A percentile compares a stretch with the other conserved stretches of the same genome.
Evolutionary conservation across 805 yeast genomes (phyloP).

Genomic region (Nakazawaea sp.): DNA sequence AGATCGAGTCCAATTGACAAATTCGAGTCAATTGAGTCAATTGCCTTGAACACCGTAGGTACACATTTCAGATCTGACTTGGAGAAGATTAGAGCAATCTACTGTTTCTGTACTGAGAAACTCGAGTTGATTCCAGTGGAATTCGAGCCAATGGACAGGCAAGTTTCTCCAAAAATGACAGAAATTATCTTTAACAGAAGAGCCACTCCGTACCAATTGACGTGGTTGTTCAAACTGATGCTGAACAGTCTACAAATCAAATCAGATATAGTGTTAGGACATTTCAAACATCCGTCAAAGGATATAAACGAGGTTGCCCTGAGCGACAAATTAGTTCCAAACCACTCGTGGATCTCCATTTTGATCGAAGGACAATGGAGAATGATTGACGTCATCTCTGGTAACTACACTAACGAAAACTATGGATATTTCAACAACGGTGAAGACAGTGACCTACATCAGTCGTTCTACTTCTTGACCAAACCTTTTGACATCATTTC

Average conservation of each 20-base stretch:
- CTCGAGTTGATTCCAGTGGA: conserved; percentile 30
- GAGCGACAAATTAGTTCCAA: conserved; percentile 45
- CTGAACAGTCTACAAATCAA: conserved; percentile 64
- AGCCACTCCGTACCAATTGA: conserved; percentile 51
- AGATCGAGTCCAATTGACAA: conserved; percentile 28
- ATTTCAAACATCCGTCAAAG: conserved; percentile 72
- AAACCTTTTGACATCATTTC: conserved; percentile 71
- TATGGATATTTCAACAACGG: conserved; percentile 32
- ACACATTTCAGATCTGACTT: conserved; percentile 43
- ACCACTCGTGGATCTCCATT: conserved; percentile 88
- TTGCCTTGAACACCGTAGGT: conserved; percentile 47
- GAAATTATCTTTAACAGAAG: conserved; percentile 20
- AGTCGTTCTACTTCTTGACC: conserved; percentile 68
- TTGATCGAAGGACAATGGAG: conserved; percentile 72
- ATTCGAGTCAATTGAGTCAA: conserved; percentile 43
- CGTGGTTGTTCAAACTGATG: conserved; percentile 69
- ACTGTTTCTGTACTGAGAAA: conserved; percentile 53
- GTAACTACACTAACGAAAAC: conserved; percentile 35
- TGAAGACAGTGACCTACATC: conserved; percentile 25
- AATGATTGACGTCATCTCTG: conserved; percentile 66
- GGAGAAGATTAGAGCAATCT: conserved; percentile 62
- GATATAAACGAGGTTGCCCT: conserved; percentile 16
- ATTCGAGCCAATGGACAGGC: conserved; percentile 24
- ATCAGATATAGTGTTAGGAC: conserved; percentile 75
- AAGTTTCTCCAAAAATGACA: conserved; percentile 20